These are phyloP conservation scores for Tolypocladium tundrense DNA, from an alignment of 2,329 filamentous ascomycete species.

Conservation along the genomic window DNA sequence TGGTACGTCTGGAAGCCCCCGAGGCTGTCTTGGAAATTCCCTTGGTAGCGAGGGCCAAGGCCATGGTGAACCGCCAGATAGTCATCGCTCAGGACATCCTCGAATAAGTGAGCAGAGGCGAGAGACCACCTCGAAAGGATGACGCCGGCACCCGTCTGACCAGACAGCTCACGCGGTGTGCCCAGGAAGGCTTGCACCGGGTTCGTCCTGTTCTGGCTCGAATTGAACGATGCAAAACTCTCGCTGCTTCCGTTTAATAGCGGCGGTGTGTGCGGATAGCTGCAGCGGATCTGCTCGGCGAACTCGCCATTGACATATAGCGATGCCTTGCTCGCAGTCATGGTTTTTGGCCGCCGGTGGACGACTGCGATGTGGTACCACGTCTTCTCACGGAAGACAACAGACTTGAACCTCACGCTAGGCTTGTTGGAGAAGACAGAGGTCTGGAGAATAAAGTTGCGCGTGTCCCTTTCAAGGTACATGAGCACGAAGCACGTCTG, in stretches of 20 bases:
- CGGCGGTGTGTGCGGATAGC: constrained; percentile 72
- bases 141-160: constrained; percentile 60
- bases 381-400: constrained; percentile 59
- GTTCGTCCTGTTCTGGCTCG: constrained; percentile 43
- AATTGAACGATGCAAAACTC: constrained; percentile 61
- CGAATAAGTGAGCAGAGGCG: constrained; percentile 80
- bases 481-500: constrained; percentile 91
- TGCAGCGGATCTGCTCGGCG: constrained; percentile 80
- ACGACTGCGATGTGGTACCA: constrained; percentile 95
- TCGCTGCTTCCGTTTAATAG: constrained; percentile 51
- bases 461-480: constrained; percentile 88
- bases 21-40: constrained; percentile 93
- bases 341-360: constrained; percentile 68
- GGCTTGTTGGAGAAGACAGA: constrained; percentile 78
- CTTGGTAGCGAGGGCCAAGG: constrained; percentile 81
- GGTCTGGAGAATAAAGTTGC: constrained; percentile 90
- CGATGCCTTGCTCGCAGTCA: constrained; percentile 68
- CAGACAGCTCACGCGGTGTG: constrained; percentile 79
- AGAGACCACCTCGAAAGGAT: constrained; percentile 79
- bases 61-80: constrained; percentile 83
- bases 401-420: constrained; percentile 86
- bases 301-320: constrained; percentile 92
- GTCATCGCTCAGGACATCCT: constrained; percentile 82
- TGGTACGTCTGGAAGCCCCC: constrained; percentile 95
- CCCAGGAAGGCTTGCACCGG: constrained; percentile 88